Base-by-base conservation (phyloP, 306 rosid genomes). In the Elaeagnus macrophylla region DNA sequence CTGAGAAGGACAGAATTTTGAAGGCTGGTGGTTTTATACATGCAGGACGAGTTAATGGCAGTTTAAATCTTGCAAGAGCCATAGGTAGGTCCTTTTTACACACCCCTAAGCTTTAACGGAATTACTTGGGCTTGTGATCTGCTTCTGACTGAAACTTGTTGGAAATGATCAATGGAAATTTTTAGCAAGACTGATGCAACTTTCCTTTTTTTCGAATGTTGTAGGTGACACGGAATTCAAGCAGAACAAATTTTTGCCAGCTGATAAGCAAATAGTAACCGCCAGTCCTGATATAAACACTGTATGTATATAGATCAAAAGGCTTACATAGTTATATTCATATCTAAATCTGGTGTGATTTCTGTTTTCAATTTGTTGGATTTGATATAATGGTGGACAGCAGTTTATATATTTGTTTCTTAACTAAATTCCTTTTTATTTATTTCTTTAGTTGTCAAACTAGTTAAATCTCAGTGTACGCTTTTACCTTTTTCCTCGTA, bases 211-310 rank as follows among this genome's bases (percentile, higher is more conserved):
- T 63, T 55, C 59, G 59, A 67, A 60, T 65, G 46, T 60, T 62
- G 74, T 79, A 91, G 99, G 99, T 67, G 99, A 91, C 82, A 84
- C 73, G 86, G 99, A 91, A 71, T 91, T 87, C 74, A 87, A 91
- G 74, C 96, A 82, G 80, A 91, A 87, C 59, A 91, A 80, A 48
- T 82, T 62, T 79, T 82, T 91, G 67, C 74, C 96, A 3, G 81
- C 73, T 60, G 96, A 91, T 53, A 82, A 77, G 68, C 99, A 87
- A 80, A 78, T 82, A 61, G 71, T 91, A 56, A 84, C 99, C 62
- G 95, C 96, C 48, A 80, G 75, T 71, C 99, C 99, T 10, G 99
- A 91, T 68, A 82, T 91, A 68, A 80, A 75, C 77, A 77, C 85
- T 47, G 99, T 91, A 84, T 61, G 96, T 68, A 59, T 65, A 53